Base-by-base conservation (phyloP, 306 rosid genomes). In the Castanopsis chinensis region DNA sequence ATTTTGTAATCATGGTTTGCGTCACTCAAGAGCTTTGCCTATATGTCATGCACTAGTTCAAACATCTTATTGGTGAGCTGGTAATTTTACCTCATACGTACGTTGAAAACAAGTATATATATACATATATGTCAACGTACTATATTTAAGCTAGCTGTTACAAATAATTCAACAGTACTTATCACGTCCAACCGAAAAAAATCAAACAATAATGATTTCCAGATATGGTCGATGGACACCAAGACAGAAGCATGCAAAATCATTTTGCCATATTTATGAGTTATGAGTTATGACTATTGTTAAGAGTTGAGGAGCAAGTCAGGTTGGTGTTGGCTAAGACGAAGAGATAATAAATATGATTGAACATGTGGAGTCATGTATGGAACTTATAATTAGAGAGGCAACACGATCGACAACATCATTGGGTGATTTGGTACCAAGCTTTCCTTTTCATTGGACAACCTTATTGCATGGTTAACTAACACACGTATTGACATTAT, bases 171-270 rank as follows among this genome's bases (percentile, higher is more conserved):
- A 45, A 45, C 4, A 45, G 53, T 45, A 35, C 41, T 35, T 4
- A 35, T 49, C 3, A 13, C 53, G 30, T 28, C 41, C 71, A 30
- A 57, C 63, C 8, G 43, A 5, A 27, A 27, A 13, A 12, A 9
- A 35, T 28, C 2, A 5, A 5, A 65, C 45, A 67, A 33, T 67
- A 67, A 67, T 69, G 73, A 8, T 52, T 18, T 37, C 54, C 54
- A 69, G 73, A 69, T 6, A 37, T 35, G 73, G 54, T 69, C 54
- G 73, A 69, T 37, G 54, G 72, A 19, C 19, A n/a, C 35, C 69
- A 61, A 25, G 35, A 61, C 37, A 61, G 37, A 4, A 6, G 37
- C 37, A 0, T 20, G 1, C 37, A 61, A 61, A 61, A 27, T 61
- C 33, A 13, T 61, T 61, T 14, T 27, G 30, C 68, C 68, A 13